Conservation (phyloP, 805 yeast species). For the Lachancea thermotolerans region DNA sequence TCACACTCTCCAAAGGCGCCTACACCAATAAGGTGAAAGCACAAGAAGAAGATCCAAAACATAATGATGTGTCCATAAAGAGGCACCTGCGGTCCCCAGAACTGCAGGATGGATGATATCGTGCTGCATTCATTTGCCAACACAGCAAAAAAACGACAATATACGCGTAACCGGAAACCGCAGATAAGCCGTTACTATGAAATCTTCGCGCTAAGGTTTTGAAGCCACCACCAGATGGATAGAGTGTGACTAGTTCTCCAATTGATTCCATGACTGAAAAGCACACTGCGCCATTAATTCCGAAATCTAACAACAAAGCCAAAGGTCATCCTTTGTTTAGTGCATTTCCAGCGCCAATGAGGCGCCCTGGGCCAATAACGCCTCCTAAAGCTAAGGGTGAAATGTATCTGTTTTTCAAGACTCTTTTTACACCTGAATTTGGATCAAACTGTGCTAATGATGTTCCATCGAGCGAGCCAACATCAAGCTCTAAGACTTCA, state of each 20-base stretch:
- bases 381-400: constrained; percentile 7
- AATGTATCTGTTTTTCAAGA: constrained; percentile 11
- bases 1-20: constrained; percentile 44
- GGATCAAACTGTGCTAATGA: constrained; percentile 9
- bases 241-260: constrained; percentile 12
- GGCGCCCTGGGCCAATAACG: constrained; percentile 8
- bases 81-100: constrained; percentile 14
- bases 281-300: constrained; percentile 11
- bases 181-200: constrained; percentile 13
- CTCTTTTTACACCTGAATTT: constrained; percentile 10
- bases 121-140: constrained; percentile 7
- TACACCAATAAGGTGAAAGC: constrained; percentile 41
- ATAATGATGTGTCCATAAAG: constrained; percentile 13
- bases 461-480: constrained; percentile 1
- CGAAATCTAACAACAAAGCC: constrained; percentile 13
- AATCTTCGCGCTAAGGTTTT: constrained; percentile 6
- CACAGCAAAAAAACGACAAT: constrained; percentile 11
- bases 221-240: constrained; percentile 6
- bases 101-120: constrained; percentile 4
- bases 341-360: constrained; percentile 10
- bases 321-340: constrained; percentile 11
- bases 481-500: neutral
- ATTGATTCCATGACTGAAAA: constrained; percentile 14
- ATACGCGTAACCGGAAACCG: constrained; percentile 11
- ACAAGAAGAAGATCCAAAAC: constrained; percentile 12